Base-by-base conservation (phyloP, 140 eudicot genomes). In the Oenanthe javanica region DNA sequence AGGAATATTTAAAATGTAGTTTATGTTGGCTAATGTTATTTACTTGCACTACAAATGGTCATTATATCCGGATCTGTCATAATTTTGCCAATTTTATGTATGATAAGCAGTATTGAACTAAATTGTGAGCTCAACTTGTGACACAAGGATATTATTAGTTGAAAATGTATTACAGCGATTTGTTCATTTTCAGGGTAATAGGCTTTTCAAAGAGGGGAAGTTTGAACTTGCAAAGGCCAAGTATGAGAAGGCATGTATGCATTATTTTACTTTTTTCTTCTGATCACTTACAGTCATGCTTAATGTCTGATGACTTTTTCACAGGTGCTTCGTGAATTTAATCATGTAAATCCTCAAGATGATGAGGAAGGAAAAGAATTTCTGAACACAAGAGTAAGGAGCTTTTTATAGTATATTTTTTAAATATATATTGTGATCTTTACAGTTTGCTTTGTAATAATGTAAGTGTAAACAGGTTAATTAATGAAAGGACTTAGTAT, bases 291-390 rank as follows among this genome's bases (percentile, higher is more conserved):
- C 9, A 36, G 16, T 49, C n/a, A 48, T 74, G 14, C 3, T 10
- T 18, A 23, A 18, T 45, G 38, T 73, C 4, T 73, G 52, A 45
- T 67, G 45, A 72, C 4, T 81, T 81, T 45, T 40, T 48, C 87
- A 71, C 90, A 96, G 99, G 88, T 96, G 84, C 93, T 96, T 82
- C 97, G 99, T 25, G 99, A 96, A 79, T 96, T 96, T 84, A 96
- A 96, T 84, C 99, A 96, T 84, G 99, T 96, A 47, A 89, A 96
- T 88, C 99, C 99, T 76, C 97, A 88, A 84, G 93, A 89, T 88
- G 99, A 96, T 23, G 96, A 92, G 48, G 99, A 95, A 72, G 99
- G 99, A 78, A 96, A 96, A 83, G 99, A 92, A 82, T 96, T 96
- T 77, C 81, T 91, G 18, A 87, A 91, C 49, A 87, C 91, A 79